Percentiles rank a stretch among this genome's conserved stretches.
These are phyloP conservation scores for Prototheca wickerhamii DNA, from an alignment of 163 green algal genomes.

Conservation along the genomic window DNA sequence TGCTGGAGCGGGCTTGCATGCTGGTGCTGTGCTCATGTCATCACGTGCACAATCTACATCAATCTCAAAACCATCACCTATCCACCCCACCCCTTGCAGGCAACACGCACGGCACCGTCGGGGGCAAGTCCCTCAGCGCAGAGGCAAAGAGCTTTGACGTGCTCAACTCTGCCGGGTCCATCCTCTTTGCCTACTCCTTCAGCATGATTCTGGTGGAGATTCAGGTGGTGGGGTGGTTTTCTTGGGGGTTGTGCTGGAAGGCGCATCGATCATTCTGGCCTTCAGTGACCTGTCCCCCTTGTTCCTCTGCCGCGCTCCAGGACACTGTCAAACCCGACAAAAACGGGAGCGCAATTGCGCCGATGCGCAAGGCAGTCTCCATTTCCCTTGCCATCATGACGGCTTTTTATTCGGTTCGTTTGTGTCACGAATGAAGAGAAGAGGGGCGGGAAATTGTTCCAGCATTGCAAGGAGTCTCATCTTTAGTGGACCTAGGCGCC, in stretches of 20 bases:
- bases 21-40: too few species aligned
- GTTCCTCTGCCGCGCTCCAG: slow-evolving; percentile 10
- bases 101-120: slow-evolving; percentile 2
- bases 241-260: not conserved
- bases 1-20: too few species aligned
- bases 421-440: too few species aligned
- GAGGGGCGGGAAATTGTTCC: too few species aligned
- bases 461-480: too few species aligned
- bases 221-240: slow-evolving; percentile 2
- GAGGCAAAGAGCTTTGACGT: slow-evolving; percentile 13
- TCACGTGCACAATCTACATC: too few species aligned
- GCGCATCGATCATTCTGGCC: not conserved
- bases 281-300: not conserved
- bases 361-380: slow-evolving; percentile 31
- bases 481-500: too few species aligned
- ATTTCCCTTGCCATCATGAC: slow-evolving; percentile 29
- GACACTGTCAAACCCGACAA: slow-evolving; percentile 12
- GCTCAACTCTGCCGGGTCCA: slow-evolving; percentile 16
- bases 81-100: not conserved
- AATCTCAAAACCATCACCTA: too few species aligned
- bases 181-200: slow-evolving; percentile 39
- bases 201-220: slow-evolving; percentile 42
- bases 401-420: slow-evolving; percentile 19
- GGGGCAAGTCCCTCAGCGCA: not conserved
- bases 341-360: slow-evolving; percentile 14